Percentiles rank a stretch among this genome's conserved stretches.
These are phyloP conservation scores for Plectosphaerella sp. DNA, from an alignment of 2,329 filamentous ascomycete species.

Conservation along the genomic window DNA sequence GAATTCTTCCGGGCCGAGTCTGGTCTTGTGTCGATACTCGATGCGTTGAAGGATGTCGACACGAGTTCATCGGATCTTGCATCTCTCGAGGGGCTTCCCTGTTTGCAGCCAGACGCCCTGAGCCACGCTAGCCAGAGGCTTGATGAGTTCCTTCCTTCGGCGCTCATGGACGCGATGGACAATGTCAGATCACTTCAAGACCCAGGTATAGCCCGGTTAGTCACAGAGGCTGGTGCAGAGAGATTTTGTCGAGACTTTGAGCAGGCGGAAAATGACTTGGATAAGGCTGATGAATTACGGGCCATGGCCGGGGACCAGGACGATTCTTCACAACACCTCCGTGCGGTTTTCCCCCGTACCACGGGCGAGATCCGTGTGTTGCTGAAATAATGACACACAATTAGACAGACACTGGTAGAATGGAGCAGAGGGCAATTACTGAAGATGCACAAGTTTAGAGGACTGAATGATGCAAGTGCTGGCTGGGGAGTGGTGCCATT, in stretches of 20 bases:
- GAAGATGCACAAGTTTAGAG: too few relatives aligned
- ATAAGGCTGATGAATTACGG: slow-evolving; percentile 32
- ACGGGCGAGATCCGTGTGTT: slow-evolving; percentile 56
- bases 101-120: slow-evolving; percentile 59
- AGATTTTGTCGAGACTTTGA: slow-evolving; percentile 84
- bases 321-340: slow-evolving; percentile 25
- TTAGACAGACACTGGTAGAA: too few relatives aligned
- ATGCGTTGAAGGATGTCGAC: slow-evolving; percentile 41
- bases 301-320: slow-evolving; percentile 18
- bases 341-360: slow-evolving; percentile 52
- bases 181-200: slow-evolving; percentile 72
- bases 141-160: slow-evolving; percentile 88
- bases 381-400: slow-evolving; percentile 18
- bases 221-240: slow-evolving; percentile 80
- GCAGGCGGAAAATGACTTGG: slow-evolving; percentile 46
- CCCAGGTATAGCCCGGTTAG: slow-evolving; percentile 63
- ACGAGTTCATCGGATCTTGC: slow-evolving; percentile 31
- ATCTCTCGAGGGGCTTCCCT: slow-evolving; percentile 41
- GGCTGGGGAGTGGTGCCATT: too few relatives aligned
- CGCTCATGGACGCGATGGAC: slow-evolving; percentile 85
- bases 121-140: slow-evolving; percentile 67
- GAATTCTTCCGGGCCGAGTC: slow-evolving; percentile 70
- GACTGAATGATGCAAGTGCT: too few relatives aligned
- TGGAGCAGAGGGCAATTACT: too few relatives aligned
- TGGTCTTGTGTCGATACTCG: slow-evolving; percentile 62